Evolutionary conservation across 1,139 yeast genomes (phyloP).

Genomic region (Kazachstania sp.): DNA sequence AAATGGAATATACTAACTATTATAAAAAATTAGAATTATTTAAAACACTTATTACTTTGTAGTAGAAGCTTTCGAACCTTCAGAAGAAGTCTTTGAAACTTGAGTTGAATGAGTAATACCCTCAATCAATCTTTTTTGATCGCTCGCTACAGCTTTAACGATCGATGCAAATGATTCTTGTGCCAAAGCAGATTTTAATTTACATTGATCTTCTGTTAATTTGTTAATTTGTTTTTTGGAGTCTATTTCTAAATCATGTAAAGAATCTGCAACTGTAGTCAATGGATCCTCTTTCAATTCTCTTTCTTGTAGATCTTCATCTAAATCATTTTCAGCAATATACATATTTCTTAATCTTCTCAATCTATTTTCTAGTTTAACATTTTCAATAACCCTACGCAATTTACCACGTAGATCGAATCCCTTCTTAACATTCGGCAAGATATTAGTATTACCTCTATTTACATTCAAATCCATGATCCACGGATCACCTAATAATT

Average conservation of each 20-base stretch:
- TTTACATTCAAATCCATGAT: conserved; percentile 42
- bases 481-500: conserved; percentile 66
- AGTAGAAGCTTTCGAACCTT: background rate
- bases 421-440: conserved; percentile 63
- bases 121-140: conserved; percentile 44
- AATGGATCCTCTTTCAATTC: conserved; percentile 7
- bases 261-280: conserved; percentile 11
- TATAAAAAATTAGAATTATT: background rate
- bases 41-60: background rate
- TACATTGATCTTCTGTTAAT: conserved; percentile 12
- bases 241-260: conserved; percentile 13
- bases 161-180: conserved; percentile 59
- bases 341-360: conserved; percentile 50
- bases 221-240: conserved; percentile 6
- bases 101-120: background rate
- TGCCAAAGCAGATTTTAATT: conserved; percentile 31
- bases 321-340: conserved; percentile 40
- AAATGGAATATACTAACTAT: background rate
- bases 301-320: conserved; percentile 24
- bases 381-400: conserved; percentile 77
- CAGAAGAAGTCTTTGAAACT: background rate
- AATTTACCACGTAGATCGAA: conserved; percentile 81
- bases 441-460: conserved; percentile 61
- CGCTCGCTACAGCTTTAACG: conserved; percentile 61
- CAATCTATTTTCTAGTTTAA: conserved; percentile 65